Conservation (phyloP, 148 eudicot genomes). For the Vaccinium macrocarpon region DNA sequence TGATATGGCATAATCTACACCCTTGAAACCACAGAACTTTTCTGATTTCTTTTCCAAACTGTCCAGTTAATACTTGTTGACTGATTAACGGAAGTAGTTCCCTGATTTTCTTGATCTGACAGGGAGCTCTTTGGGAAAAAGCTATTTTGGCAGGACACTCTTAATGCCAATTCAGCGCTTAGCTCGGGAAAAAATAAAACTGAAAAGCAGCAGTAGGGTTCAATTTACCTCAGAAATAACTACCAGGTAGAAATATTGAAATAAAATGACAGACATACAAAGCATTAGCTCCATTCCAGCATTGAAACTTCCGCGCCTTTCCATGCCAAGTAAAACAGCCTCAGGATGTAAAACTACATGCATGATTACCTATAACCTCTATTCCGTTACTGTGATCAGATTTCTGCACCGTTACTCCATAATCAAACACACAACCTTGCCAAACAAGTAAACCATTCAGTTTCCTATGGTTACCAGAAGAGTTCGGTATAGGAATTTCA, state of each 20-base stretch:
- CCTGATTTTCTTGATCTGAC: background rate
- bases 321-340: background rate
- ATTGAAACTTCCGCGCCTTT: background rate
- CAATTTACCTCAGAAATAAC: background rate
- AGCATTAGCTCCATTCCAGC: background rate
- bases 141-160: background rate
- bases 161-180: background rate
- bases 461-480: background rate
- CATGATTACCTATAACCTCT: background rate
- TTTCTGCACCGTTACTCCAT: background rate
- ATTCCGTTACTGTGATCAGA: background rate
- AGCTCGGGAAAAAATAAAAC: background rate
- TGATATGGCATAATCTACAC: background rate
- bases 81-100: background rate
- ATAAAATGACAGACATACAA: background rate
- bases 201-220: background rate
- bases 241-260: background rate
- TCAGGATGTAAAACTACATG: background rate
- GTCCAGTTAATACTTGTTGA: background rate
- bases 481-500: background rate
- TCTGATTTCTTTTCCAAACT: background rate
- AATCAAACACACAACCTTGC: background rate
- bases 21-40: background rate
- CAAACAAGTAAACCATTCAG: background rate
- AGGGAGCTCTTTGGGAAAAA: background rate